Conservation (phyloP, 768 basidiomycete species). For the Mycena galopus region DNA sequence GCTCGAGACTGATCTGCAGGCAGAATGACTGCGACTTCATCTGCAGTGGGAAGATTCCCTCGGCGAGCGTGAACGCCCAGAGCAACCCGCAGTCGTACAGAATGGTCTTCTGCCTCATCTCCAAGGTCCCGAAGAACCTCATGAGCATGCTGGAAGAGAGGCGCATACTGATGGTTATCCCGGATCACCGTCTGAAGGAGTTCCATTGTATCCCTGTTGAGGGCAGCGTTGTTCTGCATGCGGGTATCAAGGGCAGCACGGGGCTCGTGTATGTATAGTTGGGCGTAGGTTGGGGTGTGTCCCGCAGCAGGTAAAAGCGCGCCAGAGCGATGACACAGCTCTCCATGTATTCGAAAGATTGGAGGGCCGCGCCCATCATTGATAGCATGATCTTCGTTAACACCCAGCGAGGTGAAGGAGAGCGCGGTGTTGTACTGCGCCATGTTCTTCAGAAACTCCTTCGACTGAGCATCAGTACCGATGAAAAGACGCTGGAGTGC, state of each 20-base stretch:
- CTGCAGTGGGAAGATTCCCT: not conserved
- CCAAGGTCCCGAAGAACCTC: not conserved
- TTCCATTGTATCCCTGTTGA: not conserved
- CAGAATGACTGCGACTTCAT: slow-evolving; percentile 1
- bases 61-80: not conserved
- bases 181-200: not conserved
- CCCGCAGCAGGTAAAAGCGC: slow-evolving; percentile 41
- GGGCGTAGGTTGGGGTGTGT: slow-evolving; percentile 42
- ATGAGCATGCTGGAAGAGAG: not conserved
- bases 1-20: not conserved
- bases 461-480: slow-evolving; percentile 19
- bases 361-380: slow-evolving; percentile 41
- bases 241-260: slow-evolving; percentile 1
- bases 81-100: not conserved
- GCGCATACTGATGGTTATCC: not conserved
- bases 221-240: slow-evolving; percentile 36
- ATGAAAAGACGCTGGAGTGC: slow-evolving; percentile 39
- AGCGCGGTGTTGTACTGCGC: slow-evolving; percentile 52
- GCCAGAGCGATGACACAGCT: slow-evolving; percentile 48
- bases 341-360: slow-evolving; percentile 45
- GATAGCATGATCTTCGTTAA: slow-evolving; percentile 38
- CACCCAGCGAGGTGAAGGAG: slow-evolving; percentile 49
- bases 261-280: slow-evolving; percentile 38
- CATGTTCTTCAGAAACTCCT: slow-evolving; percentile 48
- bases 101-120: not conserved